A percentile compares a stretch with the other conserved stretches of the same genome.
These are phyloP conservation scores for Heliamphora exappendiculata DNA, from an alignment of 148 eudicot species.

Conservation along the genomic window DNA sequence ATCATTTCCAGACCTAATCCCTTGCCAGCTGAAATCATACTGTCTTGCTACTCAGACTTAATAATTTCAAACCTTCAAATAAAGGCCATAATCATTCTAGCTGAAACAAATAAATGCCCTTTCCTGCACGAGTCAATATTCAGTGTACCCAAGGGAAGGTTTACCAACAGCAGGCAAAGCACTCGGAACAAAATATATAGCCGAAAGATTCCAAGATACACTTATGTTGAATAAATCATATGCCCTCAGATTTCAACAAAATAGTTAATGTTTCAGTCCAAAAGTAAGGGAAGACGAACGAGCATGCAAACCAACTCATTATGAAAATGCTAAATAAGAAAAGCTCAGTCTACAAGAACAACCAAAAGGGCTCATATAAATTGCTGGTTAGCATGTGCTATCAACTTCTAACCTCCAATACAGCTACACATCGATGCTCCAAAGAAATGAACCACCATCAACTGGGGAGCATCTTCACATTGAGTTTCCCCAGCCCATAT, in stretches of 20 bases:
- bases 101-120: too few species aligned
- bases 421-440: neutral
- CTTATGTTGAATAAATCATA: neutral
- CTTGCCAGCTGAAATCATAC: too few species aligned
- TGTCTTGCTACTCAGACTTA: too few species aligned
- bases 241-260: neutral
- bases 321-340: conserved; percentile 3
- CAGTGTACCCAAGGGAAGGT: neutral
- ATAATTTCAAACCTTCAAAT: too few species aligned
- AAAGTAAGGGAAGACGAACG: neutral
- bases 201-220: neutral
- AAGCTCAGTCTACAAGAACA: neutral
- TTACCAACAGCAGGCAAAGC: neutral
- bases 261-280: neutral
- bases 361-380: conserved; percentile 16
- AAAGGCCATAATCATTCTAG: too few species aligned
- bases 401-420: conserved; percentile 16
- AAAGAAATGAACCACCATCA: conserved; percentile 13
- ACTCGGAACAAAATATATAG: neutral
- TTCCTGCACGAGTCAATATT: too few species aligned
- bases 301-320: conserved; percentile 1
- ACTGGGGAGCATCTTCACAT: conserved; percentile 42
- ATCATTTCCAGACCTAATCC: too few species aligned
- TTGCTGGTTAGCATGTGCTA: conserved; percentile 37
- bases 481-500: conserved; percentile 64